A percentile compares a stretch with the other conserved stretches of the same genome.
Conservation (phyloP, 805 yeast genomes). For the Candida lessepsii region DNA sequence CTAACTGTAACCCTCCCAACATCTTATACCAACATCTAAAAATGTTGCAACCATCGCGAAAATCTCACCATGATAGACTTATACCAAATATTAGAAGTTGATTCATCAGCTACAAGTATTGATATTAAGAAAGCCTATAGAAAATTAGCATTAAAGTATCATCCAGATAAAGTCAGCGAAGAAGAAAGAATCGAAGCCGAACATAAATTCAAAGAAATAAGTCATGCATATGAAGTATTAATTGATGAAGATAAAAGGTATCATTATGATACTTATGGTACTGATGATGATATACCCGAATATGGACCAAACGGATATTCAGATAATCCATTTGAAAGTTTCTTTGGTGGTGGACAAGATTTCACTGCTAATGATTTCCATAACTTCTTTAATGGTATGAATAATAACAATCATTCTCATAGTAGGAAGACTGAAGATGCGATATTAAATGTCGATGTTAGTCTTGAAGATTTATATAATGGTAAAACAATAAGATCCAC, state of each 20-base stretch:
- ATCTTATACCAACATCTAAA: too few relatives aligned
- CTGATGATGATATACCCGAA: conserved; percentile 30
- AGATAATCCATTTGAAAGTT: conserved; percentile 20
- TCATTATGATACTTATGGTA: conserved; percentile 59
- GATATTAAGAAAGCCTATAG: conserved; percentile 87
- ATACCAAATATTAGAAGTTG: conserved; percentile 73
- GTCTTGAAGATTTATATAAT: conserved; percentile 71
- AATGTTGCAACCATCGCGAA: not conserved
- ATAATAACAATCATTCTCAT: conserved; percentile 17
- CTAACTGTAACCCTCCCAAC: too few relatives aligned
- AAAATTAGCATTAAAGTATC: conserved; percentile 75
- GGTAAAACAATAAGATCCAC: conserved; percentile 79
- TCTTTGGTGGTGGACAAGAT: conserved; percentile 38
- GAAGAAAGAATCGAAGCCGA: conserved; percentile 71
- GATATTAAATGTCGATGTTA: conserved; percentile 57
- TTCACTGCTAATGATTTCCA: conserved; percentile 73
- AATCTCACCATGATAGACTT: conserved; percentile 23
- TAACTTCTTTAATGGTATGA: conserved; percentile 57
- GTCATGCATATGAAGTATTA: conserved; percentile 81
- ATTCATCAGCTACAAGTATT: conserved; percentile 56
- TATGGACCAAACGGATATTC: conserved; percentile 13
- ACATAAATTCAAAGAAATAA: conserved; percentile 74
- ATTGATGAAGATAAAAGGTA: conserved; percentile 64
- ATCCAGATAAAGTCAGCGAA: conserved; percentile 84
- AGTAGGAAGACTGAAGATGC: conserved; percentile 63